Evolutionary conservation across 768 basidiomycete species (phyloP).

Genomic region (Amyloporia xantha): DNA sequence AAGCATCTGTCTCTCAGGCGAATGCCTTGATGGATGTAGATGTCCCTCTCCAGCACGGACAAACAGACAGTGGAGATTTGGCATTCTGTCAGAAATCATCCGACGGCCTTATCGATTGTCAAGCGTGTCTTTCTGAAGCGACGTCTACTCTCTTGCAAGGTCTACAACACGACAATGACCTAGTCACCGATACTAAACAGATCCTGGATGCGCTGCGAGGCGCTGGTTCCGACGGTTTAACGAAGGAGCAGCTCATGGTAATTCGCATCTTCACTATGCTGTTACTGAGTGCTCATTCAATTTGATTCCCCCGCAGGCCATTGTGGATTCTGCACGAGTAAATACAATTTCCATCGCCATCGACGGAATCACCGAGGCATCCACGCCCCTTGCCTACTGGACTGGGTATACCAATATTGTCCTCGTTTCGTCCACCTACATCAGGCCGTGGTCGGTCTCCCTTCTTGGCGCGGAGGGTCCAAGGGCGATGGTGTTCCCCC

Average conservation of each 20-base stretch:
- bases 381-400: constrained; percentile 60
- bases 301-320: background rate
- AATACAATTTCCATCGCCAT: constrained; percentile 29
- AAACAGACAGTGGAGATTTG: constrained; percentile 8
- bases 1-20: background rate
- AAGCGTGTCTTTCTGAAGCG: constrained; percentile 16
- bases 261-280: background rate
- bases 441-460: constrained; percentile 50
- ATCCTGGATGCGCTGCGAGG: constrained; percentile 10
- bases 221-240: constrained; percentile 21
- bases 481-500: constrained; percentile 46
- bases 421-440: constrained; percentile 48
- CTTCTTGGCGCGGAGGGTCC: constrained; percentile 25
- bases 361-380: constrained; percentile 36
- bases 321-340: too few relatives aligned
- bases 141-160: background rate
- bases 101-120: constrained; percentile 17
- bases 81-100: constrained; percentile 15
- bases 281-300: background rate
- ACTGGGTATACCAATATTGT: constrained; percentile 51
- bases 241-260: constrained; percentile 27
- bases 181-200: background rate
- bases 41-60: constrained; percentile 10
- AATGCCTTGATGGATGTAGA: background rate
- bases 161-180: background rate